Evolutionary conservation across 2,329 filamentous ascomycete genomes (phyloP).

Genomic region (Scedosporium dehoogii): DNA sequence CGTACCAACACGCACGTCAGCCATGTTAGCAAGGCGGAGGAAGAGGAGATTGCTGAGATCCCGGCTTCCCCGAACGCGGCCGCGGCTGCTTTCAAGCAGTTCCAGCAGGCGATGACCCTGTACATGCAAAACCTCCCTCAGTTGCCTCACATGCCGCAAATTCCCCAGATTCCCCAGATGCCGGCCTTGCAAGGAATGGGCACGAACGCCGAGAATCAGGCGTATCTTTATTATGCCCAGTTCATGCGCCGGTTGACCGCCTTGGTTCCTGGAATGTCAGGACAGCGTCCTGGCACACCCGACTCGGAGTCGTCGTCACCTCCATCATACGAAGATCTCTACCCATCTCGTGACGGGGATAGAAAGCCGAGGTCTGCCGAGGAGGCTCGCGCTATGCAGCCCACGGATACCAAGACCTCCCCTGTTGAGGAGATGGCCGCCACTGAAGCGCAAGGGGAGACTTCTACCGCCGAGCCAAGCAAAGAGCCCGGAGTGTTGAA

Average conservation of each 20-base stretch:
- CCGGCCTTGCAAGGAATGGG: conserved; percentile 47
- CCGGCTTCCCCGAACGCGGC: conserved; percentile 50
- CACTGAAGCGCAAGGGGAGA: conserved; percentile 24
- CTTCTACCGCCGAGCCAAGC: conserved; percentile 26
- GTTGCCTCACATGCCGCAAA: conserved; percentile 42
- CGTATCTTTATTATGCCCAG: conserved; percentile 46
- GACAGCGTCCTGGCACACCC: conserved; percentile 29
- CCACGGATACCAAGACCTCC: conserved; percentile 6
- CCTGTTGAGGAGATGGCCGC: conserved; percentile 22
- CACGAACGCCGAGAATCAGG: conserved; percentile 61
- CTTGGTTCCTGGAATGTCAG: conserved; percentile 55
- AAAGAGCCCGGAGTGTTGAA: conserved; percentile 33
- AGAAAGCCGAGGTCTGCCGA: conserved; percentile 49
- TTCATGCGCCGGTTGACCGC: conserved; percentile 65
- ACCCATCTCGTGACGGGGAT: conserved; percentile 45
- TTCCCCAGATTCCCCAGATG: conserved; percentile 51
- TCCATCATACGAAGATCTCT: conserved; percentile 73
- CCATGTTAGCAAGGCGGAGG: conserved; percentile 7
- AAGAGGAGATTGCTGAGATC: conserved; percentile 22
- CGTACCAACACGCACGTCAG: not conserved
- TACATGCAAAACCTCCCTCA: conserved; percentile 49
- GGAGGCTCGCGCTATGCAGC: conserved; percentile 35
- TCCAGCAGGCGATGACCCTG: conserved; percentile 61
- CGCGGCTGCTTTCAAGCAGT: conserved; percentile 56
- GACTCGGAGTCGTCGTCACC: conserved; percentile 37